phyloP scores from a whole-genome alignment of 352 stramenopile genomes.

The Stephanocyclus meneghinianus region DNA sequence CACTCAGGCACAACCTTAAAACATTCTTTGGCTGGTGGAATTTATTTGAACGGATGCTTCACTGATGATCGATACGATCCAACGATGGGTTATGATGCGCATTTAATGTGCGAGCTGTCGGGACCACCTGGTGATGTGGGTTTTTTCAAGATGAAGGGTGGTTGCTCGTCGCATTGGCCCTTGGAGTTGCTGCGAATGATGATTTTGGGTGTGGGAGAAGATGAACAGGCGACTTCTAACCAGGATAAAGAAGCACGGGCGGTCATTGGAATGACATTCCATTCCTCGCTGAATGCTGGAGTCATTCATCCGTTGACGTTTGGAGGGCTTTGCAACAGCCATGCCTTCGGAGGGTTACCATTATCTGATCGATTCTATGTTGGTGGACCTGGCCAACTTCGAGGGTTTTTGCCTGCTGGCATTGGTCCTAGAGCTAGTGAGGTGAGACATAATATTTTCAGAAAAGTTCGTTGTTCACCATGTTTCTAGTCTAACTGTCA shows the following conservation, averaged over 20 bases:
- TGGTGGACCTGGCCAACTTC: constrained; percentile 67
- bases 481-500: not conserved
- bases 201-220: constrained; percentile 13
- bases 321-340: constrained; percentile 50
- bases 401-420: constrained; percentile 71
- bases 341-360: constrained; percentile 18
- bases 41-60: constrained; percentile 56
- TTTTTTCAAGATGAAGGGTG: constrained; percentile 64
- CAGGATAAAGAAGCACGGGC: constrained; percentile 15
- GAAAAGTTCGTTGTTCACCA: not conserved
- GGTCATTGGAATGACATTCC: constrained; percentile 54
- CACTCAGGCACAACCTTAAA: constrained; percentile 57
- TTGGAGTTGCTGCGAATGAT: constrained; percentile 36
- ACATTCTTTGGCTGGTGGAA: constrained; percentile 63
- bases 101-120: constrained; percentile 57
- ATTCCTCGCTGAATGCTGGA: constrained; percentile 52
- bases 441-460: not conserved
- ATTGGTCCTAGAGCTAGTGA: constrained; percentile 66
- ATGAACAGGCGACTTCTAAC: not conserved
- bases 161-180: constrained; percentile 51
- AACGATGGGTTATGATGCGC: constrained; percentile 60
- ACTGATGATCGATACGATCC: constrained; percentile 59
- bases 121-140: constrained; percentile 71
- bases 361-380: constrained; percentile 78
- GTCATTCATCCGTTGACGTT: constrained; percentile 58